Conservation (phyloP, 2,329 filamentous ascomycete species). For the Cladobotryum protrusum region DNA sequence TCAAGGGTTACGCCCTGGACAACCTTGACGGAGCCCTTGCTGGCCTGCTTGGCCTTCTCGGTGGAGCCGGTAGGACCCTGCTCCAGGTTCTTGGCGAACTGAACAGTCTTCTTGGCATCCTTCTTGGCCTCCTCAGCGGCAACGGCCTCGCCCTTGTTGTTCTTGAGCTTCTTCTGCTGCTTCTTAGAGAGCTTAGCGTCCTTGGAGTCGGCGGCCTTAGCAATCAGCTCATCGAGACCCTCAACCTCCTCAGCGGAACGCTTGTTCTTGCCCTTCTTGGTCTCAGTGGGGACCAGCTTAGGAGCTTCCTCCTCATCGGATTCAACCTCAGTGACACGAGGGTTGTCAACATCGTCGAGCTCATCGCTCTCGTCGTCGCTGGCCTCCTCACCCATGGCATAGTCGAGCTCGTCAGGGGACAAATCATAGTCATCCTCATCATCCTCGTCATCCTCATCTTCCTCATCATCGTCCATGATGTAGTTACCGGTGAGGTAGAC, state of each 20-base stretch:
- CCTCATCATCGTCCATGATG: constrained; percentile 62
- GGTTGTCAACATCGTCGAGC: constrained; percentile 70
- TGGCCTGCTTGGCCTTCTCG: constrained; percentile 33
- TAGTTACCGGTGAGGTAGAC: constrained; percentile 96
- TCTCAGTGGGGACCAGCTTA: constrained; percentile 45
- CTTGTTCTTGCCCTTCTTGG: constrained; percentile 85
- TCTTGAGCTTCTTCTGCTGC: constrained; percentile 96
- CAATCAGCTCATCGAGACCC: constrained; percentile 77
- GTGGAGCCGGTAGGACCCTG: constrained; percentile 81
- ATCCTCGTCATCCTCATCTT: constrained; percentile 55
- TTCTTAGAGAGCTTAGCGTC: constrained; percentile 77
- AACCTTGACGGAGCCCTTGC: constrained; percentile 58
- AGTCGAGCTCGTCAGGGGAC: constrained; percentile 72
- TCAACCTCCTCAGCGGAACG: constrained; percentile 71
- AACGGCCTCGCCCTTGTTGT: constrained; percentile 90
- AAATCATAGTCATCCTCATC: constrained; percentile 74
- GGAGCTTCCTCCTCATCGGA: constrained; percentile 70
- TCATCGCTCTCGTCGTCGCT: constrained; percentile 71
- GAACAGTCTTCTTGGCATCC: constrained; percentile 77
- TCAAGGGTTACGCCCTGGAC: constrained; percentile 89
- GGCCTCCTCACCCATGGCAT: constrained; percentile 63
- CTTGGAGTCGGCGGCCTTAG: constrained; percentile 65
- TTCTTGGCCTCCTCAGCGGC: constrained; percentile 55
- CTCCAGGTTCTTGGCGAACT: constrained; percentile 98
- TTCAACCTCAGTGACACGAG: constrained; percentile 77